Evolutionary conservation across 2,329 filamentous ascomycete species (phyloP), one percentile per base, ranked within the genome.

Genomic region (Penicillium expansum): DNA sequence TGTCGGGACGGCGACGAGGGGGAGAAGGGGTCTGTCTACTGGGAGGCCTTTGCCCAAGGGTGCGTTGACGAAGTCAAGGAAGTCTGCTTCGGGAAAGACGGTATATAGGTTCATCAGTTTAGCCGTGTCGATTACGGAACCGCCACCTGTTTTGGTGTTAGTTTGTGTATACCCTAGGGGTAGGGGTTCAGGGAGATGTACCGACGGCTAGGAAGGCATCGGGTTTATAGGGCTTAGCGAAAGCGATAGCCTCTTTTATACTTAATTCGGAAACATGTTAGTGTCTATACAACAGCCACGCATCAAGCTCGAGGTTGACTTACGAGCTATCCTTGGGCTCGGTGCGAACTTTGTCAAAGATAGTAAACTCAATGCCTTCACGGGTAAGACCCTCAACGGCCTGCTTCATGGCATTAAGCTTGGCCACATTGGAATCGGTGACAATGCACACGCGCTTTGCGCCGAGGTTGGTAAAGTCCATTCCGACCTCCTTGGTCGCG

Each of bases 91-190:
- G 0, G 92, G 92, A 71, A 92, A 97, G 61, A 86, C 87, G 0
- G 88, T 90, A 77, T 97, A 97, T 0, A 99, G 83, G 71, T 99
- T 99, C 92, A 99, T 97, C 55, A 99, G 82, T 77, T 99, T 99
- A 53, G 94, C 93, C 0, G 94, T 99, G 76, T 99, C 94, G 65
- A 99, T 99, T 63, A 97, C 94, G 38, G 91, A 96, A 37, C 94
- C 94, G 65, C 92, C 88, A 18, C 83, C 75, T 77, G 33, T 24
- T 53, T 13, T 39, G 6, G 11, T 18, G 57, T 59, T 68, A 58
- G 41, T 39, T 47, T 43, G 16, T 32, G 13, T 5, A 39, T 32
- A 29, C n/a, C 29, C 10, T 29, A 14, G 14, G 9, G 11, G 11
- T 24, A 16, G 10, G 24, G 24, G 1, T 22, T 18, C 27, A 1